Percentiles rank a stretch among this genome's conserved stretches.
Conservation (phyloP, 2,329 filamentous ascomycete genomes). For the Paecilomyces variotii region DNA sequence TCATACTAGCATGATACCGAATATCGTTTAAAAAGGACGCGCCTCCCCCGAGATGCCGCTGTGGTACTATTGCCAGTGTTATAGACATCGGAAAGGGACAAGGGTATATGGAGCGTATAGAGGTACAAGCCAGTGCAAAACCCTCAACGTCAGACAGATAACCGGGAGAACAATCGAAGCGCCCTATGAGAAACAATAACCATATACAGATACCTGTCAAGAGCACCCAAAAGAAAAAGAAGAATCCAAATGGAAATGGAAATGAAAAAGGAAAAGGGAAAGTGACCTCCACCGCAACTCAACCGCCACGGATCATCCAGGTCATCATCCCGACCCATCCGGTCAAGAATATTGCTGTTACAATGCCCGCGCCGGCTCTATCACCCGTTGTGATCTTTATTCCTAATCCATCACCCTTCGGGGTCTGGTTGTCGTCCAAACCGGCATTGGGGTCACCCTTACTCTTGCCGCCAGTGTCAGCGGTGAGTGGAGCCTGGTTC, state of each 20-base stretch:
- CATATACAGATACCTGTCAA: background rate
- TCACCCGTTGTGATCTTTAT: conserved; percentile 6
- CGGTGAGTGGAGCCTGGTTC: conserved; percentile 33
- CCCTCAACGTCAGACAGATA: background rate
- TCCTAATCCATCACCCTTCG: background rate
- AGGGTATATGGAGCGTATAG: background rate
- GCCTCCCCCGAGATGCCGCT: background rate
- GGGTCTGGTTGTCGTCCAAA: background rate
- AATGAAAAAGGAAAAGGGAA: background rate
- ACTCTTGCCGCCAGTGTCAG: conserved; percentile 52
- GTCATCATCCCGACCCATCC: conserved; percentile 9
- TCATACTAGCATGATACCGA: background rate
- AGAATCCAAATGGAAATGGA: background rate
- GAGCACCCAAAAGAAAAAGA: background rate
- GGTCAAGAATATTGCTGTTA: conserved; percentile 7
- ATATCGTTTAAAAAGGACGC: background rate
- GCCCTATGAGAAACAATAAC: background rate
- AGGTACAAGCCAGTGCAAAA: background rate
- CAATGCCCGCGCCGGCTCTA: conserved; percentile 8
- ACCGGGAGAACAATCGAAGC: background rate
- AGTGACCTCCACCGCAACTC: background rate
- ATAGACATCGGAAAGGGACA: background rate
- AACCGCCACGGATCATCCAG: conserved; percentile 7
- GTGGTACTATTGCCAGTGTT: background rate
- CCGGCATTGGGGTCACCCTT: conserved; percentile 39